Evolutionary conservation across 2,329 filamentous ascomycete genomes (phyloP).

Genomic region (Colletotrichum neosansevieriae): DNA sequence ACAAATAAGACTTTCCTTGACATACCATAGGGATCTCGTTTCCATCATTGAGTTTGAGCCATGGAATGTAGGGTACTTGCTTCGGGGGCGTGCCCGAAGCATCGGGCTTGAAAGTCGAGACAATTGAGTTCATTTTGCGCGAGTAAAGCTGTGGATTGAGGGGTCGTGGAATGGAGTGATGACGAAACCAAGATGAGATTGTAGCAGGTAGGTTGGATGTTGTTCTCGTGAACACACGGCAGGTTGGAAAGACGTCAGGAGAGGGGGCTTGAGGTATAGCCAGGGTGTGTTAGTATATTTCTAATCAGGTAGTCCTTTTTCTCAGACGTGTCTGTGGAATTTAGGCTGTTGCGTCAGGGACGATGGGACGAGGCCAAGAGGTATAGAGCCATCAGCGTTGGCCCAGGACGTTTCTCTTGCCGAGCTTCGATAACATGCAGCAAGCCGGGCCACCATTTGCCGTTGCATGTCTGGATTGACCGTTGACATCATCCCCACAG

Average conservation of each 20-base stretch:
- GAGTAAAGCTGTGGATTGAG: neutral
- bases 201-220: constrained; percentile 8
- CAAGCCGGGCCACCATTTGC: constrained; percentile 13
- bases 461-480: constrained; percentile 6
- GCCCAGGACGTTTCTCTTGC: neutral
- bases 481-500: constrained; percentile 27
- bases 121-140: constrained; percentile 57
- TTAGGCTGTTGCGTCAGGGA: constrained; percentile 1
- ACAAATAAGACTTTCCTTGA: constrained; percentile 4
- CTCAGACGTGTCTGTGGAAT: constrained; percentile 10
- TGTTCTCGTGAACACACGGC: constrained; percentile 16
- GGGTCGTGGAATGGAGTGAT: constrained; percentile 4
- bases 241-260: neutral
- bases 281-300: constrained; percentile 13
- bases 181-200: constrained; percentile 22
- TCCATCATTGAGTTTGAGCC: constrained; percentile 79
- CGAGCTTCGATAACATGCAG: constrained; percentile 18
- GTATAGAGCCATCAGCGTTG: neutral
- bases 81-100: constrained; percentile 55
- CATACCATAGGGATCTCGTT: constrained; percentile 77
- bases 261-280: neutral
- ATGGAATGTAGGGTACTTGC: constrained; percentile 61
- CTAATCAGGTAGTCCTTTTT: constrained; percentile 16
- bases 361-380: neutral
- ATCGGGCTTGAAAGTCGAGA: constrained; percentile 53